A percentile compares a stretch with the other conserved stretches of the same genome.
Evolutionary conservation across 805 yeast genomes (phyloP).

Genomic region (Kodamaea laetipori): DNA sequence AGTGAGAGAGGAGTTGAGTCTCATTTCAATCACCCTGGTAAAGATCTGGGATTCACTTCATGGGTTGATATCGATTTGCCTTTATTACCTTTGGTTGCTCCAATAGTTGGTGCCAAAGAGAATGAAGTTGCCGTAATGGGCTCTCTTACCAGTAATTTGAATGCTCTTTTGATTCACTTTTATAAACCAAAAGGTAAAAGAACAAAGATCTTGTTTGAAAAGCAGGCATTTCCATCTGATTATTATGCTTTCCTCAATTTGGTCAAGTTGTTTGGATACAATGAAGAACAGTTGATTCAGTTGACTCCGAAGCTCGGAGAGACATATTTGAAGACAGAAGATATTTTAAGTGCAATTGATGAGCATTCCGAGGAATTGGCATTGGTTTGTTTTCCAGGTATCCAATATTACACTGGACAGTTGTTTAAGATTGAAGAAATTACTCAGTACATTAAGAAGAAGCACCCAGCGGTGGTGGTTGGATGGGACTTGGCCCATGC

Average conservation of each 20-base stretch:
- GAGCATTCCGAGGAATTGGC: constrained; percentile 63
- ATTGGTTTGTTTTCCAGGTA: constrained; percentile 78
- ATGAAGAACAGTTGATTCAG: constrained; percentile 60
- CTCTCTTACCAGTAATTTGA: constrained; percentile 79
- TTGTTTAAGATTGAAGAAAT: constrained; percentile 72
- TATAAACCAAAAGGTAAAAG: constrained; percentile 64
- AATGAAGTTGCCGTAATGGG: constrained; percentile 90
- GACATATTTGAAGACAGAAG: constrained; percentile 59
- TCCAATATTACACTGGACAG: constrained; percentile 93
- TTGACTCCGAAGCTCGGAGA: constrained; percentile 62
- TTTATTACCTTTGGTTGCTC: constrained; percentile 64
- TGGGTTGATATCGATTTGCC: constrained; percentile 91
- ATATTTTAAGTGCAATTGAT: constrained; percentile 60
- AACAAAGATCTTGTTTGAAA: constrained; percentile 78
- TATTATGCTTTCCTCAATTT: constrained; percentile 81
- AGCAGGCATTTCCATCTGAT: constrained; percentile 90
- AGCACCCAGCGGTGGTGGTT: constrained; percentile 48
- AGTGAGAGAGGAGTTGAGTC: constrained; percentile 76
- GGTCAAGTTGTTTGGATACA: constrained; percentile 57
- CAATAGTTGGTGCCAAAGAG: constrained; percentile 71
- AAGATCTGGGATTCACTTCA: constrained; percentile 48
- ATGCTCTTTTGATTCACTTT: constrained; percentile 70
- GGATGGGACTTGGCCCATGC: constrained; percentile 99
- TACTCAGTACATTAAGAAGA: constrained; percentile 59
- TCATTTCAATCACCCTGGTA: constrained; percentile 71